Evolutionary conservation across 2,329 filamentous ascomycete species (phyloP), one percentile per base, ranked within the genome.

Genomic region (Lecanoromycetidae sp.): DNA sequence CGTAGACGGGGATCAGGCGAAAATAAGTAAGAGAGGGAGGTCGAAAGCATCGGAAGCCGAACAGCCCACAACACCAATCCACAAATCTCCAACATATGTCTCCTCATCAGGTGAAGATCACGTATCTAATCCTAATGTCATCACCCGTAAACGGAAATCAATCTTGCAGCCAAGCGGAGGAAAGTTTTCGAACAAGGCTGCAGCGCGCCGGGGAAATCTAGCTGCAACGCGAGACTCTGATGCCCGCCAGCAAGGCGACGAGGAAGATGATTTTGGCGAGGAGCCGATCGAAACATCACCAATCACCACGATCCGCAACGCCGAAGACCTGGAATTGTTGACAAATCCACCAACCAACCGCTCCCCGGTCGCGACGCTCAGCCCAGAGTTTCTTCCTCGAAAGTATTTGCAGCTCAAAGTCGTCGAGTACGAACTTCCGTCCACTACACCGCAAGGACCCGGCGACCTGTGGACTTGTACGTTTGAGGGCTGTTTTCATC

Each of bases 261-360:
- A 50, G n/a, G 48, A 56, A 3, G 50, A 57, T 37, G 47, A 42
- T 23, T 35, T 54, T 13, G 52, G 56, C 3, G 48, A 53, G 17
- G 44, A 52, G 17, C 50, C 51, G 52, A 39, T 38, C 44, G 53
- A 48, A 57, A 55, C 49, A 52, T 46, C 49, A 2, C 47, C 50
- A 7, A 43, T 54, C n/a, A 44, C 50, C 10, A 41, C 44, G 23
- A 34, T 51, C 23, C 41, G 25, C 9, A 44, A 43, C 15, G 46
- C 35, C 3, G 38, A 49, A 27, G 30, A 41, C 12, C 37, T 43
- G 12, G 26, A 50, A 34, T 12, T 43, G 15, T 20, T 45, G 3
- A 48, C 48, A 12, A 50, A 51, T 17, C 26, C 35, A n/a, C 44
- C 34, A n/a, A 6, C 19, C 5, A 15, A 45, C 27, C 32, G 42